Evolutionary conservation across 305 asterid genomes (phyloP), one percentile per base, ranked within the genome.

Genomic region (Euphrasia arctica): DNA sequence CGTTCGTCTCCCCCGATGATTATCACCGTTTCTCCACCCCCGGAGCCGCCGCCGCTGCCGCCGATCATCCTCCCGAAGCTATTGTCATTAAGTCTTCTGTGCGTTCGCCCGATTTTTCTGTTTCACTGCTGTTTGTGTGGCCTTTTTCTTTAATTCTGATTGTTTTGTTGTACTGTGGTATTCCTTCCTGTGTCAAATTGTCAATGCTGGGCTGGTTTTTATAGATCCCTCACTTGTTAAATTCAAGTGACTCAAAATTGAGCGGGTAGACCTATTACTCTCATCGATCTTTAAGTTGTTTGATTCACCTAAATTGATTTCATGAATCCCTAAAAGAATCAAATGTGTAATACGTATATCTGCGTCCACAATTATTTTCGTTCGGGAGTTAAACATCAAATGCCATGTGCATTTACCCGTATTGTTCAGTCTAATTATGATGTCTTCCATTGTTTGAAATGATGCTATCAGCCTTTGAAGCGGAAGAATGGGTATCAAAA

Each of bases 51-150:
- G 58, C 74, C 41, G 73, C 75, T 9, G 75, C 77, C 64, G 77
- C 51, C 13, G 61, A 79, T 91, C 92, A 75, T 12, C 85, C 71
- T n/a, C 61, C 87, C 5, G 98, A 92, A 67, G 92, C 88, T 71
- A 72, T 92, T 62, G 79, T 89, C 28, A 80, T 87, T 67, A 92
- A 89, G 80, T 87, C 95, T 15, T 74, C 97, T 28, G 98, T 92
- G 79, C 72, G 96, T 76, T 47, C 31, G 27, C 32, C 47, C 31
- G 12, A 5, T 0, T 72, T 54, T 58, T 27, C 48, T 55, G 14
- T 54, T 66, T 54, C 45, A 15, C n/a, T 64, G 55, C 50, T 13
- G 48, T 22, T 42, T 65, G 62, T 47, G 49, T 28, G 45, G 25
- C 0, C 15, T 60, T 13, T 0, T 66, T 57, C 9, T 71, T 63